Percentiles rank a stretch among this genome's conserved stretches.
Conservation (phyloP, 1,139 yeast genomes). For the Lodderomyces elongisporus region DNA sequence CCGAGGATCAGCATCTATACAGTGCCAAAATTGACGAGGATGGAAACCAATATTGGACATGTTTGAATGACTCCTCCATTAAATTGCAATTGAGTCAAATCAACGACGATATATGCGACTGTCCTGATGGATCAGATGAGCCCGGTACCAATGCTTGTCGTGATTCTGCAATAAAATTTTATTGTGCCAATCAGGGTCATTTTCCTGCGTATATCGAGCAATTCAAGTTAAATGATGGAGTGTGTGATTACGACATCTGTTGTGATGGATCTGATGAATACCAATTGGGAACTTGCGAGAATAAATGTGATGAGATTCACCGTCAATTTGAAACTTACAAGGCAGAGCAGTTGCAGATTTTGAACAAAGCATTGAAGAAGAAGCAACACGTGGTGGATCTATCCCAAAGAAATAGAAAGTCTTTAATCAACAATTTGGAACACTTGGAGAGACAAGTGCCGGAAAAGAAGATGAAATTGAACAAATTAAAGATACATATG, state of each 20-base stretch:
- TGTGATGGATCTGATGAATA: constrained; percentile 95
- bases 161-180: constrained; percentile 45
- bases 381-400: constrained; percentile 24
- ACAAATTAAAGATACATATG: constrained; percentile 7
- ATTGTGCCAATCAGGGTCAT: constrained; percentile 76
- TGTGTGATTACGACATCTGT: constrained; percentile 83
- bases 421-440: constrained; percentile 23
- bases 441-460: constrained; percentile 23
- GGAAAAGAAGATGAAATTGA: constrained; percentile 21
- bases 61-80: constrained; percentile 63
- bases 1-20: constrained; percentile 45
- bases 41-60: constrained; percentile 51
- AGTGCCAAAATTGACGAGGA: constrained; percentile 44
- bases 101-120: constrained; percentile 89
- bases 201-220: constrained; percentile 52
- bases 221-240: constrained; percentile 77
- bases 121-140: constrained; percentile 98
- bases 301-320: constrained; percentile 50
- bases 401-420: constrained; percentile 17
- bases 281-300: constrained; percentile 43
- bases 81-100: constrained; percentile 55
- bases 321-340: constrained; percentile 25
- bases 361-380: constrained; percentile 19
- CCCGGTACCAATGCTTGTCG: constrained; percentile 91
- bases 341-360: constrained; percentile 12